phyloP scores from a whole-genome alignment of 1,284 basidiomycete genomes.

The Austroboletus novae-zelandiae region DNA sequence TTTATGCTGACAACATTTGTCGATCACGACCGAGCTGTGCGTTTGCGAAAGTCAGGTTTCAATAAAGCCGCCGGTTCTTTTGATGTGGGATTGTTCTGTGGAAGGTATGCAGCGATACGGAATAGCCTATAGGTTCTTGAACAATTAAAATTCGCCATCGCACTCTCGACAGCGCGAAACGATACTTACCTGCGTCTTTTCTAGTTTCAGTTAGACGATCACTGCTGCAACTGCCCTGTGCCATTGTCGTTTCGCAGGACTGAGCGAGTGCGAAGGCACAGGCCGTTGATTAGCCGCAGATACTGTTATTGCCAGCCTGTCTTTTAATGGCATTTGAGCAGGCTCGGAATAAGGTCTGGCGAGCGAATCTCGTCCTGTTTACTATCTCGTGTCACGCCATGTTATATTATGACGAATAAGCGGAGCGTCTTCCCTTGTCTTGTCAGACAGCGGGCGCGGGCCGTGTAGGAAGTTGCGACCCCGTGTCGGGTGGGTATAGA shows the following conservation, averaged over 20 bases:
- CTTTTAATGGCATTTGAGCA: no score
- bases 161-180: not conserved
- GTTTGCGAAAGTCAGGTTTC: conserved; percentile 26
- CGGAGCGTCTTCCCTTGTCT: conserved; percentile 12
- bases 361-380: conserved; percentile 35
- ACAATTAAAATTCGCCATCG: not conserved
- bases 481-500: no score
- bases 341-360: conserved; percentile 17
- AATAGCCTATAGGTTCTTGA: conserved; percentile 43
- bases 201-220: conserved; percentile 34
- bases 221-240: conserved; percentile 43
- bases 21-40: conserved; percentile 30
- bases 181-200: conserved; percentile 11
- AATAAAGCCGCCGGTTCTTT: conserved; percentile 32
- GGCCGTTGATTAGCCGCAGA: conserved; percentile 40
- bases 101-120: conserved; percentile 39
- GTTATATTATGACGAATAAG: conserved; percentile 13
- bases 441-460: conserved; percentile 19
- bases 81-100: conserved; percentile 35
- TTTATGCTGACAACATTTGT: no score
- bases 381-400: conserved; percentile 12
- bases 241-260: conserved; percentile 44
- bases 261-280: conserved; percentile 25
- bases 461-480: conserved; percentile 18
- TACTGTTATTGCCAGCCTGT: conserved; percentile 42